phyloP scores from a whole-genome alignment of 1,284 basidiomycete genomes.

The Moesziomyces sp. region DNA sequence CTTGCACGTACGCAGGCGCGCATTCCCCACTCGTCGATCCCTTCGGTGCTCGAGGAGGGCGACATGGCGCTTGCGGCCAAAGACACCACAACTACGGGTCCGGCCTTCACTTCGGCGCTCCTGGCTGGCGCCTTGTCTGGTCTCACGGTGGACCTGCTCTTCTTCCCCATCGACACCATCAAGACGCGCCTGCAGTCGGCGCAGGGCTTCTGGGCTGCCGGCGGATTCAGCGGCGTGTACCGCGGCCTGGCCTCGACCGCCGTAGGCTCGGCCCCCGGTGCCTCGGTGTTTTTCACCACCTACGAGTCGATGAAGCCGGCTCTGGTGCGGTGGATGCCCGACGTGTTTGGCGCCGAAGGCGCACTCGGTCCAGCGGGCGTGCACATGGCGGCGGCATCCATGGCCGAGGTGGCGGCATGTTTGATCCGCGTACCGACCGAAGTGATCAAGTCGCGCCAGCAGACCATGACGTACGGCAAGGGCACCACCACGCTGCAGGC shows the following conservation, averaged over 20 bases:
- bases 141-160: conserved; percentile 78
- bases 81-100: conserved; percentile 1
- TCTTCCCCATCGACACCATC: conserved; percentile 95
- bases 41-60: conserved; percentile 31
- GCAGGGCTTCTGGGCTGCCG: conserved; percentile 85
- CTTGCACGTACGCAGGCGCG: conserved; percentile 13
- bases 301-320: conserved; percentile 88
- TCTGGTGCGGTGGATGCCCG: conserved; percentile 29
- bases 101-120: conserved; percentile 38
- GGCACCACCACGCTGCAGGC: conserved; percentile 71
- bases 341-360: conserved; percentile 32
- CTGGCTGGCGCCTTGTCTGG: conserved; percentile 62
- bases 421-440: conserved; percentile 93
- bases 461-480: conserved; percentile 78
- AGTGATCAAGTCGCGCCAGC: conserved; percentile 86
- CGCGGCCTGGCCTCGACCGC: conserved; percentile 94
- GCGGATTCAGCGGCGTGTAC: conserved; percentile 92
- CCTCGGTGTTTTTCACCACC: conserved; percentile 92
- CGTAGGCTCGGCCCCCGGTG: conserved; percentile 94
- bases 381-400: conserved; percentile 68
- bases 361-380: conserved; percentile 56
- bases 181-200: conserved; percentile 92
- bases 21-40: conserved; percentile 25
- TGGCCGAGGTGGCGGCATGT: conserved; percentile 76
- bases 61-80: not conserved